These are phyloP conservation scores for Candida tibetensis DNA, from an alignment of 805 yeast genomes.

Conservation along the genomic window DNA sequence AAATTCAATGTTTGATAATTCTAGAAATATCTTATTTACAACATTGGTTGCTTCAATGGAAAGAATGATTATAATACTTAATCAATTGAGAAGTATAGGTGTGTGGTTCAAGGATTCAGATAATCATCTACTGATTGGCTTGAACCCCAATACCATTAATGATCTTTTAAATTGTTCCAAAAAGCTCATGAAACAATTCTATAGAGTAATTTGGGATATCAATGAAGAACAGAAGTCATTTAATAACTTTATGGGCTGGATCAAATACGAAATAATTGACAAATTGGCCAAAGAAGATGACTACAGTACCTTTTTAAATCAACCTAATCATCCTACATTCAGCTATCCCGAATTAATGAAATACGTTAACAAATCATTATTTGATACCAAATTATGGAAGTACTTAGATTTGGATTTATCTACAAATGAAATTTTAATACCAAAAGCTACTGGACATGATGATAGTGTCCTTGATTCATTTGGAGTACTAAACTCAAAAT, in stretches of 20 bases:
- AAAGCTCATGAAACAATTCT: conserved; percentile 29
- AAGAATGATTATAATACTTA: conserved; percentile 46
- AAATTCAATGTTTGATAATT: conserved; percentile 47
- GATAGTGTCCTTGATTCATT: conserved; percentile 2
- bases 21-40: conserved; percentile 46
- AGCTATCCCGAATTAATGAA: conserved; percentile 22
- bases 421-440: conserved; percentile 12
- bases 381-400: conserved; percentile 16
- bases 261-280: conserved; percentile 33
- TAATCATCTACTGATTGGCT: conserved; percentile 9
- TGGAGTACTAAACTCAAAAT: conserved; percentile 1
- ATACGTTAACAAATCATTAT: conserved; percentile 23
- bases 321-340: conserved; percentile 7
- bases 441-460: not conserved
- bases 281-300: conserved; percentile 40
- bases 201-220: conserved; percentile 39
- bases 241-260: conserved; percentile 46
- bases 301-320: conserved; percentile 10
- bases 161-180: conserved; percentile 15
- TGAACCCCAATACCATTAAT: conserved; percentile 6
- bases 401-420: conserved; percentile 19
- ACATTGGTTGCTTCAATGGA: conserved; percentile 56
- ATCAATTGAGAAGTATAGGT: conserved; percentile 39
- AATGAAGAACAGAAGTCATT: conserved; percentile 48
- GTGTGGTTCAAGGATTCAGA: conserved; percentile 31